phyloP scores from a whole-genome alignment of 306 rosid species.

The Mimosa pudica region DNA sequence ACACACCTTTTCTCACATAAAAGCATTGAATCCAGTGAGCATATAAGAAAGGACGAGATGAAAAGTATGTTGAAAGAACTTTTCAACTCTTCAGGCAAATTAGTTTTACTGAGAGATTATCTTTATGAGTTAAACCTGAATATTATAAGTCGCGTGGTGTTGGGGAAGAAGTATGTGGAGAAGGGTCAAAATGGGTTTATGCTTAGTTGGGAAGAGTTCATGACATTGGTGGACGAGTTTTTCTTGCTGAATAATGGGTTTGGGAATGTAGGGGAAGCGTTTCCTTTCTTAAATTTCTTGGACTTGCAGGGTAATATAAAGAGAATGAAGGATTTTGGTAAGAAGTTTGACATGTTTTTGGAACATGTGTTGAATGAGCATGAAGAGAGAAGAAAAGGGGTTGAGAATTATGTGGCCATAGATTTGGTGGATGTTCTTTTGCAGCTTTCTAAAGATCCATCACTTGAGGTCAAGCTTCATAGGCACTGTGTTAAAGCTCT shows the following conservation, averaged over 20 bases:
- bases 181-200: conserved; percentile 32
- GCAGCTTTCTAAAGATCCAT: conserved; percentile 47
- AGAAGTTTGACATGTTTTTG: conserved; percentile 55
- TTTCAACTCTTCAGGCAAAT: conserved; percentile 13
- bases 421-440: conserved; percentile 66
- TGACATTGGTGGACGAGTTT: too few relatives aligned
- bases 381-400: conserved; percentile 39
- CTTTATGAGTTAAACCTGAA: conserved; percentile 48
- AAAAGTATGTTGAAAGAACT: conserved; percentile 26
- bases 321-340: conserved; percentile 58
- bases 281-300: conserved; percentile 59
- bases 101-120: conserved; percentile 31
- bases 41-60: conserved; percentile 51
- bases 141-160: conserved; percentile 63
- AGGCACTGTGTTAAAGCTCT: too few relatives aligned
- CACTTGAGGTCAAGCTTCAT: conserved; percentile 5
- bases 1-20: conserved; percentile 48
- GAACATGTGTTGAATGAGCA: conserved; percentile 67
- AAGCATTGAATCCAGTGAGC: conserved; percentile 52
- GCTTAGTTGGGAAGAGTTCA: neutral
- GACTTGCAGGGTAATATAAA: conserved; percentile 65
- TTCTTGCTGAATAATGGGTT: too few relatives aligned
- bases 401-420: conserved; percentile 34
- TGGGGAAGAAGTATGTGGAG: conserved; percentile 62
- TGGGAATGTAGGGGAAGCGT: conserved; percentile 50